These are phyloP conservation scores for Colletotrichum liriopes DNA, from an alignment of 2,329 filamentous ascomycete species.

Conservation along the genomic window DNA sequence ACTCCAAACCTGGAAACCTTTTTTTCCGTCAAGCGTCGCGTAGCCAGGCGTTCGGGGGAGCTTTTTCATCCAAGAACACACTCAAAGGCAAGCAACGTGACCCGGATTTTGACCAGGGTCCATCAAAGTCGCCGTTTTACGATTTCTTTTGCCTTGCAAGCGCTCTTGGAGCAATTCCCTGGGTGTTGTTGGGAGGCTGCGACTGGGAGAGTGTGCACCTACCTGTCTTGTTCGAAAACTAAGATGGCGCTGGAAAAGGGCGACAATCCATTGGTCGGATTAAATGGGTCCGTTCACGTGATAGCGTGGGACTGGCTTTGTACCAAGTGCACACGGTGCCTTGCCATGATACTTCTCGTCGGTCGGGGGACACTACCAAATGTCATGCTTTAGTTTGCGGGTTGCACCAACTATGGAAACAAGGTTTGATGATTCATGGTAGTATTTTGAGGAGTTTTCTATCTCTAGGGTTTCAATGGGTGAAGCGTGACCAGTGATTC, in stretches of 20 bases:
- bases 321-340: background rate
- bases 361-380: background rate
- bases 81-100: conserved; percentile 37
- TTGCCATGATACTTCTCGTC: background rate
- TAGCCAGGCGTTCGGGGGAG: conserved; percentile 51
- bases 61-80: conserved; percentile 47
- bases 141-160: conserved; percentile 39
- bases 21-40: conserved; percentile 53
- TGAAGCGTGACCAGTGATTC: background rate
- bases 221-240: conserved; percentile 53
- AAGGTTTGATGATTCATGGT: background rate
- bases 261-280: conserved; percentile 4
- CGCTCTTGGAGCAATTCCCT: conserved; percentile 41
- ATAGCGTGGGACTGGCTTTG: background rate
- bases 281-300: conserved; percentile 23
- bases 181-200: conserved; percentile 48
- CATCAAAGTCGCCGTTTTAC: conserved; percentile 35
- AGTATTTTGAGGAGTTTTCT: background rate
- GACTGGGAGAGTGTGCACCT: conserved; percentile 45
- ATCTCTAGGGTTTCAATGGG: too few species aligned
- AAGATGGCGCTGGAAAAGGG: conserved; percentile 48
- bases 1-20: conserved; percentile 52
- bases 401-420: background rate
- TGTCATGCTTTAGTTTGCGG: background rate
- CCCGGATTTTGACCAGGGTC: conserved; percentile 40